Percentiles rank a stretch among this genome's conserved stretches.
Evolutionary conservation across 805 yeast species (phyloP).

Genomic region (Myxozyma nipponensis): DNA sequence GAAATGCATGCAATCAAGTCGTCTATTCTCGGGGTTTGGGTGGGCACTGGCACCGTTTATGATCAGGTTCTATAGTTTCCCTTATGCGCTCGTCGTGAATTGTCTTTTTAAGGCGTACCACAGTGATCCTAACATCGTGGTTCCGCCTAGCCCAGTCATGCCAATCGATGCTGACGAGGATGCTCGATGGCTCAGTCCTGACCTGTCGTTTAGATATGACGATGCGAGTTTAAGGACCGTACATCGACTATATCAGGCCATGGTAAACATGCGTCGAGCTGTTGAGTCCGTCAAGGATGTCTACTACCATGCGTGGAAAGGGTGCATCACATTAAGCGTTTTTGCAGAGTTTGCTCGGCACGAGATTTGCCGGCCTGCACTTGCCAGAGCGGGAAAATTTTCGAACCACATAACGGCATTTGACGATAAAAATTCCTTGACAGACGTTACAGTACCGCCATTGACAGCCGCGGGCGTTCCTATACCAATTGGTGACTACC

Average conservation of each 20-base stretch:
- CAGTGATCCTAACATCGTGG: constrained; percentile 7
- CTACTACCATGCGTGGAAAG: constrained; percentile 19
- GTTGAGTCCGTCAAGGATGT: constrained; percentile 2
- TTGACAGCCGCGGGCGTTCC: not conserved
- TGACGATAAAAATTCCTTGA: not conserved
- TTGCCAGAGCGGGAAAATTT: not conserved
- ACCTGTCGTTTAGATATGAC: constrained; percentile 21
- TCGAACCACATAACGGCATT: not conserved
- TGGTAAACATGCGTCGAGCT: constrained; percentile 14
- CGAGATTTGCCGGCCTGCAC: constrained; percentile 7
- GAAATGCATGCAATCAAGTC: constrained; percentile 12
- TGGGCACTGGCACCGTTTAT: constrained; percentile 20
- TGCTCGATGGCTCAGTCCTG: constrained; percentile 14
- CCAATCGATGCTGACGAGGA: constrained; percentile 1
- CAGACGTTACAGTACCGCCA: not conserved
- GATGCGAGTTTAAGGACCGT: constrained; percentile 11
- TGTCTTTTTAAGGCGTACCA: constrained; percentile 11
- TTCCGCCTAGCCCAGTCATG: constrained; percentile 1
- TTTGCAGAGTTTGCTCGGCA: constrained; percentile 14
- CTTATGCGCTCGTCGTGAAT: constrained; percentile 17
- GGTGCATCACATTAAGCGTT: constrained; percentile 5
- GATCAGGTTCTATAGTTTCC: constrained; percentile 11
- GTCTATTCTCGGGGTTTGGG: constrained; percentile 18
- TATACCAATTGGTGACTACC: not conserved
- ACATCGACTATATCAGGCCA: constrained; percentile 21